phyloP scores from a whole-genome alignment of 306 rosid species.

The Trifolium repens region DNA sequence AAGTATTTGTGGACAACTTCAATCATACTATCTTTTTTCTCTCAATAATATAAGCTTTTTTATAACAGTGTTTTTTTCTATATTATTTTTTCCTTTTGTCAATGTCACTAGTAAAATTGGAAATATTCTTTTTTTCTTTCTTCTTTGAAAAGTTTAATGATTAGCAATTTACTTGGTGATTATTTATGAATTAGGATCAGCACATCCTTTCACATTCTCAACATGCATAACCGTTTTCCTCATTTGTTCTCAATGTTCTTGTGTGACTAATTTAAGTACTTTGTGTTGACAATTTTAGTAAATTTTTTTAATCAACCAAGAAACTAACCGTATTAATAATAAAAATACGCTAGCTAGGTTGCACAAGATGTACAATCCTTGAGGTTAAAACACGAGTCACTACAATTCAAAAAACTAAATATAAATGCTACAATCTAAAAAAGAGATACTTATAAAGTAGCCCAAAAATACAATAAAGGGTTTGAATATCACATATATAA shows the following conservation, averaged over 20 bases:
- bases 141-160: background rate
- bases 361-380: too few relatives aligned
- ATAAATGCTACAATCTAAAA: too few relatives aligned
- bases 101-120: conserved; percentile 24
- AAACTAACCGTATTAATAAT: too few relatives aligned
- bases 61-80: background rate
- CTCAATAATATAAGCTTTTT: conserved; percentile 49
- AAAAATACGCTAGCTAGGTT: too few relatives aligned
- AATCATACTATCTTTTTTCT: conserved; percentile 6
- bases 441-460: too few relatives aligned
- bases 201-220: background rate
- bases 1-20: conserved; percentile 28
- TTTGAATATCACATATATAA: too few relatives aligned
- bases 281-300: too few relatives aligned
- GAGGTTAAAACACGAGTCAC: too few relatives aligned
- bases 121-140: background rate
- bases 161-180: background rate
- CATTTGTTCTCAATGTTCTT: background rate
- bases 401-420: too few relatives aligned
- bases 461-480: too few relatives aligned
- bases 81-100: conserved; percentile 30
- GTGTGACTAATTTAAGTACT: background rate
- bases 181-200: conserved; percentile 6
- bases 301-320: too few relatives aligned
- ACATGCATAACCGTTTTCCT: background rate